A percentile compares a stretch with the other conserved stretches of the same genome.
Conservation (phyloP, 1,284 basidiomycete genomes). For the Cystobasidium sp. region DNA sequence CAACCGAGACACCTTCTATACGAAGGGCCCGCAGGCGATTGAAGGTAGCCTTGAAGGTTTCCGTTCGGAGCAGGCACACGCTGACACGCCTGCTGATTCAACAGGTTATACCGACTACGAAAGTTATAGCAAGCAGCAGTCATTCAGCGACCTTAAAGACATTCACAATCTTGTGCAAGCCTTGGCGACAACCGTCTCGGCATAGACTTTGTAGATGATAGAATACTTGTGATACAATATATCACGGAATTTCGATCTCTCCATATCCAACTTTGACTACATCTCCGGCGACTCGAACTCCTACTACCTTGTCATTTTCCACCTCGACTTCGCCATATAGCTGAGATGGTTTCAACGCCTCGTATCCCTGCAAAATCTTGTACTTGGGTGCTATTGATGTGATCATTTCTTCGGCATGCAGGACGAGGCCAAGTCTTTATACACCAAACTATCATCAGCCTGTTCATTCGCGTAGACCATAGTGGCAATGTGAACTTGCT, state of each 20-base stretch:
- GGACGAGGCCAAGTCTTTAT: constrained; percentile 29
- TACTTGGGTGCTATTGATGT: constrained; percentile 17
- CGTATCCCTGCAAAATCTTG: constrained; percentile 33
- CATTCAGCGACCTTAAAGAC: too few relatives aligned
- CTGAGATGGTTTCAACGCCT: constrained; percentile 31
- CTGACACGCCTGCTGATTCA: too few relatives aligned
- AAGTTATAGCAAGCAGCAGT: too few relatives aligned
- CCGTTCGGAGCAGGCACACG: too few relatives aligned
- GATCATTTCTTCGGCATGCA: constrained; percentile 19
- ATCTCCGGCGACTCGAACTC: constrained; percentile 27
- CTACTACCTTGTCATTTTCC: not conserved
- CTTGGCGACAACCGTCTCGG: too few relatives aligned
- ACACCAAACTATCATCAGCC: not conserved
- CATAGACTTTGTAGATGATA: too few relatives aligned
- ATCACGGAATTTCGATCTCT: constrained; percentile 13
- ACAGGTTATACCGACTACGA: too few relatives aligned
- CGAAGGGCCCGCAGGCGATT: too few relatives aligned
- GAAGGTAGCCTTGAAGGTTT: too few relatives aligned
- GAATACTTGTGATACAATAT: too few relatives aligned
- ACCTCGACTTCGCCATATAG: constrained; percentile 23
- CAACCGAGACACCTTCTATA: too few relatives aligned
- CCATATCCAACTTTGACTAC: constrained; percentile 31
- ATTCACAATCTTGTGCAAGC: too few relatives aligned
- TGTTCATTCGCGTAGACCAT: not conserved
- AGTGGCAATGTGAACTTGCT: not conserved